Percentiles rank a stretch among this genome's conserved stretches.
Evolutionary conservation across 495 filamentous ascomycete genomes (phyloP).

Genomic region (Cercophora newfieldiana): DNA sequence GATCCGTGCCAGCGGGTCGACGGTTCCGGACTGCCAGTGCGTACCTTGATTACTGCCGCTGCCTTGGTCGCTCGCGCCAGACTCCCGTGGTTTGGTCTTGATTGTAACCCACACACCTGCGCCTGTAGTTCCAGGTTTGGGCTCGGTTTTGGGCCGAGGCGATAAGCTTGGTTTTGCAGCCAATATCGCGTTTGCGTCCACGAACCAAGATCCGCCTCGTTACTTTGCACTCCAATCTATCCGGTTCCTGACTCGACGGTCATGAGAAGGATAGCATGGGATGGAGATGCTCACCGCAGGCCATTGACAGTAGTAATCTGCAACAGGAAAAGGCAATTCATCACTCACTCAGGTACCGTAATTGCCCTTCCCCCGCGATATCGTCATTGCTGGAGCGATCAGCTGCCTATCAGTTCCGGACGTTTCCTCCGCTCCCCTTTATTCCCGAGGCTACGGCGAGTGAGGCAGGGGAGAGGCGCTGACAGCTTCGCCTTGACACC

Average conservation of each 20-base stretch:
- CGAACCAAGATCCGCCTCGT: not conserved
- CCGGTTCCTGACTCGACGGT: not conserved
- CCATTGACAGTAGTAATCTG: too few species aligned
- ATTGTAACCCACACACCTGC: conserved; percentile 16
- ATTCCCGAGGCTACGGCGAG: not conserved
- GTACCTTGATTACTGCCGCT: not conserved
- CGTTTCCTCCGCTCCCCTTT: not conserved
- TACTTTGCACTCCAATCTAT: not conserved
- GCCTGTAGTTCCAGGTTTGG: conserved; percentile 15
- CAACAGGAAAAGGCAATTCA: too few species aligned
- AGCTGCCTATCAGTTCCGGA: not conserved
- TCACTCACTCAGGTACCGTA: too few species aligned
- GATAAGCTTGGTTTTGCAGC: conserved; percentile 2
- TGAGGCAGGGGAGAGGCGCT: not conserved
- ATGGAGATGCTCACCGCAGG: too few species aligned
- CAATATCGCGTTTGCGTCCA: not conserved
- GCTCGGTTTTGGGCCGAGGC: not conserved
- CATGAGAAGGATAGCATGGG: too few species aligned
- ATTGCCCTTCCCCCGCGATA: too few species aligned
- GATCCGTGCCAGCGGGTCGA: not conserved
- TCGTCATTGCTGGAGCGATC: not conserved
- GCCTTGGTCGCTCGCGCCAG: conserved; percentile 6
- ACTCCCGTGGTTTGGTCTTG: conserved; percentile 16
- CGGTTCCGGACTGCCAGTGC: not conserved
- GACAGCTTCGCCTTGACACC: not conserved